Conservation (phyloP, 345 rosid species). For the Brassica rapa region DNA sequence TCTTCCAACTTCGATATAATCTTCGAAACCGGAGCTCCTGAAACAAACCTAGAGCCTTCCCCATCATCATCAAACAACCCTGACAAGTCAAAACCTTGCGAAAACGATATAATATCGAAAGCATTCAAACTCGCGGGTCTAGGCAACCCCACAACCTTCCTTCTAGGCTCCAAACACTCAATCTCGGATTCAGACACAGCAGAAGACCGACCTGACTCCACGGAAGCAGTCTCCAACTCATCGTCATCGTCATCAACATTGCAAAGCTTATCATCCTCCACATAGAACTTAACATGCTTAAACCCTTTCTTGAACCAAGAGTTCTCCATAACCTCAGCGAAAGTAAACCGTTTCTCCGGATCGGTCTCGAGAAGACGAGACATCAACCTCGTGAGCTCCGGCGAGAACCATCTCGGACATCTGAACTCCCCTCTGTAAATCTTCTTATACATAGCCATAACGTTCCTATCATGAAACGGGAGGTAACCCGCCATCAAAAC, state of each 20-base stretch:
- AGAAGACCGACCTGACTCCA: conserved; percentile 45
- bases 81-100: conserved; percentile 66
- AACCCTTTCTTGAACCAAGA: conserved; percentile 79
- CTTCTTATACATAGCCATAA: conserved; percentile 79
- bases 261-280: conserved; percentile 56
- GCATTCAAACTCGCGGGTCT: conserved; percentile 81
- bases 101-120: conserved; percentile 69
- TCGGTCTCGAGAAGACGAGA: conserved; percentile 61
- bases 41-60: conserved; percentile 66
- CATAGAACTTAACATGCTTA: conserved; percentile 63
- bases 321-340: conserved; percentile 69
- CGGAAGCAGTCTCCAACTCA: conserved; percentile 36
- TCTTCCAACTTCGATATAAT: conserved; percentile 75
- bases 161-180: conserved; percentile 43
- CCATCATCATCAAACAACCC: conserved; percentile 76
- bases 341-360: conserved; percentile 65
- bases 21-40: conserved; percentile 64
- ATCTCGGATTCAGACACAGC: conserved; percentile 56
- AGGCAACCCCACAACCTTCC: conserved; percentile 46
- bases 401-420: conserved; percentile 74
- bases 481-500: conserved; percentile 72
- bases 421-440: conserved; percentile 74
- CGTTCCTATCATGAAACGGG: conserved; percentile 80
- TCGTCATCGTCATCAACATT: conserved; percentile 46
- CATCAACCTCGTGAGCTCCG: conserved; percentile 55